Conservation (phyloP, 2,329 filamentous ascomycete species). For the Tolypocladium guangdongense region DNA sequence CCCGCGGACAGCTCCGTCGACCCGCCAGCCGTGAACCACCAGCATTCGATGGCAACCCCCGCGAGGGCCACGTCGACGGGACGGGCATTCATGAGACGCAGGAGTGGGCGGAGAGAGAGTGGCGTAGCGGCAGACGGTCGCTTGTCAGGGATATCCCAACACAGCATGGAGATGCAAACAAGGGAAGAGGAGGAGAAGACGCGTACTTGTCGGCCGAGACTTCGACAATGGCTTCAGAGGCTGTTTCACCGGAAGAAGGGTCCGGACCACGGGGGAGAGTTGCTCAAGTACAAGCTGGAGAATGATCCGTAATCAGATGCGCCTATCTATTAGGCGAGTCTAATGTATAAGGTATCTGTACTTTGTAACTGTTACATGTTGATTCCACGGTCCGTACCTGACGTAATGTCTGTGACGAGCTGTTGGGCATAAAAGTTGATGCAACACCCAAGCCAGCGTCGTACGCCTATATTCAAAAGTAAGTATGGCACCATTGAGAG, state of each 20-base stretch:
- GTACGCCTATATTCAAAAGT: too few relatives aligned
- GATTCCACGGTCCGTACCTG: too few relatives aligned
- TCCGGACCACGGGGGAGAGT: not conserved
- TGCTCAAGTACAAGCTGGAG: slow-evolving; percentile 1
- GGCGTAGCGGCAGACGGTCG: not conserved
- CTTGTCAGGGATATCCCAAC: not conserved
- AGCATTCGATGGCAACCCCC: slow-evolving; percentile 1
- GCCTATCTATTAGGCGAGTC: not conserved
- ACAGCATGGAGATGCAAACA: not conserved
- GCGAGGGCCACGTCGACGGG: slow-evolving; percentile 13
- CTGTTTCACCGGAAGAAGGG: slow-evolving; percentile 4
- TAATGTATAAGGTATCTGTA: not conserved
- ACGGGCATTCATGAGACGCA: slow-evolving; percentile 14
- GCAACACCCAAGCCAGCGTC: too few relatives aligned
- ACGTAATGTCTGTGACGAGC: too few relatives aligned
- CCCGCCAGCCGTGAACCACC: not conserved
- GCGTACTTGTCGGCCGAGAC: not conserved
- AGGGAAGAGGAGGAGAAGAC: not conserved
- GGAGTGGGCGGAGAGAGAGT: slow-evolving; percentile 5
- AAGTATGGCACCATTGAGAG: too few relatives aligned
- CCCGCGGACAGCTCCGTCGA: not conserved
- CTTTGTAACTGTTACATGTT: not conserved
- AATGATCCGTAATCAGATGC: not conserved
- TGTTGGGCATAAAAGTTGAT: too few relatives aligned
- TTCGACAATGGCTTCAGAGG: slow-evolving; percentile 9